phyloP scores from a whole-genome alignment of 345 rosid species.

The Cardiospermum halicacabum region DNA sequence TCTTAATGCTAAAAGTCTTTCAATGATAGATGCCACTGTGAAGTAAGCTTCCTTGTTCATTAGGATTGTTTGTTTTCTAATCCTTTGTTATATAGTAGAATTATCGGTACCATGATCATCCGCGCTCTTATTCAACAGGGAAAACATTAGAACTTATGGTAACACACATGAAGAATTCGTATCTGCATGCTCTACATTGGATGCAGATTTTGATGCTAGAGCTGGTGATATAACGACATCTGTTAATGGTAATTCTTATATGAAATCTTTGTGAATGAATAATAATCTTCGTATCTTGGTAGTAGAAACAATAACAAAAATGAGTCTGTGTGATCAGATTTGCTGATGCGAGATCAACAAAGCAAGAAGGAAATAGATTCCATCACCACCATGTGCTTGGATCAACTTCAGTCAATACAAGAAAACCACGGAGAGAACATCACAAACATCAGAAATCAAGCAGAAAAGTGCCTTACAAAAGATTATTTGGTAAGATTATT shows the following conservation, averaged over 20 bases:
- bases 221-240: constrained; percentile 36
- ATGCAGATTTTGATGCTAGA: constrained; percentile 38
- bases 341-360: constrained; percentile 44
- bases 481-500: constrained; percentile 60
- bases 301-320: not conserved
- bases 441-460: constrained; percentile 48
- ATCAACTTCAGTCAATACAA: constrained; percentile 46
- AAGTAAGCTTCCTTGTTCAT: constrained; percentile 24
- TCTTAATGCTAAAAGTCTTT: constrained; percentile 24
- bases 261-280: not conserved
- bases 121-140: constrained; percentile 34
- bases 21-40: constrained; percentile 32
- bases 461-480: constrained; percentile 64
- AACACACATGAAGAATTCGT: constrained; percentile 36
- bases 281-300: not conserved
- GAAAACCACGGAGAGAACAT: constrained; percentile 57
- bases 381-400: constrained; percentile 40
- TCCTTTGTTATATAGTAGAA: not conserved
- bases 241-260: constrained; percentile 45
- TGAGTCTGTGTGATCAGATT: constrained; percentile 38
- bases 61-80: not conserved
- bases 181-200: constrained; percentile 40
- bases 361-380: constrained; percentile 53
- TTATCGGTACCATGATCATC: not conserved
- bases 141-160: constrained; percentile 30